phyloP scores from a whole-genome alignment of 108 stramenopile genomes.

The Bacterosira constricta region DNA sequence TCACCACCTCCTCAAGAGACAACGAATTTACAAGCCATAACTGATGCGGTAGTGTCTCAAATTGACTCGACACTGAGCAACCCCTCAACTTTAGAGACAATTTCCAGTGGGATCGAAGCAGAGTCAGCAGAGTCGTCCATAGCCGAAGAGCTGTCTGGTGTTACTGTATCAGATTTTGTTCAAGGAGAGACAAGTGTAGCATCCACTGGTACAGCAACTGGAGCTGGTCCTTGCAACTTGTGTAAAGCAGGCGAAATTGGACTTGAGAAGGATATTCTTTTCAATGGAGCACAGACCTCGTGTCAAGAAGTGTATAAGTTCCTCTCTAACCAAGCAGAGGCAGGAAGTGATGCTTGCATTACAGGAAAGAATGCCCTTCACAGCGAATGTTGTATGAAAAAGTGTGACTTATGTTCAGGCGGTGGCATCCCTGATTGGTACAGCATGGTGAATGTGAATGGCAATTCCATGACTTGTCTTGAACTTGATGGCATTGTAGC shows the following conservation, averaged over 20 bases:
- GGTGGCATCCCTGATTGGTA: conserved; percentile 56
- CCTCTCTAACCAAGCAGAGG: conserved; percentile 42
- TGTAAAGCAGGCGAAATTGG: conserved; percentile 34
- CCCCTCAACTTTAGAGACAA: conserved; percentile 12
- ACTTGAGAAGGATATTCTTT: conserved; percentile 35
- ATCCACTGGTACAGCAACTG: conserved; percentile 1
- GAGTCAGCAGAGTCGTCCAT: conserved; percentile 7
- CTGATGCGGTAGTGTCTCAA: not conserved
- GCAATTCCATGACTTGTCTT: conserved; percentile 52
- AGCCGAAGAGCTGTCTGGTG: not conserved
- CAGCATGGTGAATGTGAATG: conserved; percentile 48
- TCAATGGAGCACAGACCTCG: conserved; percentile 48
- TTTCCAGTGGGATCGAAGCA: conserved; percentile 1
- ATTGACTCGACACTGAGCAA: not conserved
- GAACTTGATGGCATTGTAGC: conserved; percentile 36
- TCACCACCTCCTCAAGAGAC: not conserved
- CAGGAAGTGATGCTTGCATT: conserved; percentile 42
- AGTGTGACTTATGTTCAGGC: conserved; percentile 46
- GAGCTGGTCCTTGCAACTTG: conserved; percentile 45
- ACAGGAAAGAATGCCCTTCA: conserved; percentile 43
- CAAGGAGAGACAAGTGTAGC: conserved; percentile 9
- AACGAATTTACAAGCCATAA: not conserved
- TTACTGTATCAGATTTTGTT: conserved; percentile 5
- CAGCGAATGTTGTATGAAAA: conserved; percentile 38
- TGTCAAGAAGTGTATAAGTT: conserved; percentile 41